phyloP scores from a whole-genome alignment of 176 grass and related monocot species.

The Dactylis glomerata region DNA sequence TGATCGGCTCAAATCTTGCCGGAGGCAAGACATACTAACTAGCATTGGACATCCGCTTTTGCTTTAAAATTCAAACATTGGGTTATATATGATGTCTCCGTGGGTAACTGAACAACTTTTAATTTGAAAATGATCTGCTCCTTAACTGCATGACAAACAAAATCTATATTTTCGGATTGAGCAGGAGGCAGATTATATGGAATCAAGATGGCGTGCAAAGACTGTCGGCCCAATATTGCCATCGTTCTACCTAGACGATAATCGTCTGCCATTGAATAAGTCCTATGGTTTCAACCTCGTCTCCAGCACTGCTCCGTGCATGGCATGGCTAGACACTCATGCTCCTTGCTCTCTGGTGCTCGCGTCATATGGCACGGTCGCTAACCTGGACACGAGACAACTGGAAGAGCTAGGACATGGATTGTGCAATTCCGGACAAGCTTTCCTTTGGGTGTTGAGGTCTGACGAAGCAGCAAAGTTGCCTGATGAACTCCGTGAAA shows the following conservation, averaged over 20 bases:
- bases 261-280: not conserved
- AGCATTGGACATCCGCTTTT: not conserved
- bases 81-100: too few relatives aligned
- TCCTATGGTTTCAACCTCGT: conserved; percentile 29
- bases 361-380: conserved; percentile 31
- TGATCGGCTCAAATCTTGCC: not conserved
- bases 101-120: too few relatives aligned
- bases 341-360: conserved; percentile 5
- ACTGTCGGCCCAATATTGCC: conserved; percentile 30
- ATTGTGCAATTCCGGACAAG: not conserved
- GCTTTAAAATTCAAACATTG: not conserved
- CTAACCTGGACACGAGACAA: not conserved
- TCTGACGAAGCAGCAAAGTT: not conserved
- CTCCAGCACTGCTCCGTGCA: not conserved
- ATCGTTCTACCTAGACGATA: conserved; percentile 12
- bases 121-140: too few relatives aligned
- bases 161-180: not conserved
- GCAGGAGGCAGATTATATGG: conserved; percentile 29
- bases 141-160: not conserved
- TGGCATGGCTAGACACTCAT: conserved; percentile 7
- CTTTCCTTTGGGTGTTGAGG: conserved; percentile 23
- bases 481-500: not conserved
- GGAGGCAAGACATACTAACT: too few relatives aligned
- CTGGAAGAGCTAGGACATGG: conserved; percentile 20
- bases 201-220: not conserved